These are phyloP conservation scores for Eutypella sp. DNA, from an alignment of 2,329 filamentous ascomycete genomes.

Conservation along the genomic window DNA sequence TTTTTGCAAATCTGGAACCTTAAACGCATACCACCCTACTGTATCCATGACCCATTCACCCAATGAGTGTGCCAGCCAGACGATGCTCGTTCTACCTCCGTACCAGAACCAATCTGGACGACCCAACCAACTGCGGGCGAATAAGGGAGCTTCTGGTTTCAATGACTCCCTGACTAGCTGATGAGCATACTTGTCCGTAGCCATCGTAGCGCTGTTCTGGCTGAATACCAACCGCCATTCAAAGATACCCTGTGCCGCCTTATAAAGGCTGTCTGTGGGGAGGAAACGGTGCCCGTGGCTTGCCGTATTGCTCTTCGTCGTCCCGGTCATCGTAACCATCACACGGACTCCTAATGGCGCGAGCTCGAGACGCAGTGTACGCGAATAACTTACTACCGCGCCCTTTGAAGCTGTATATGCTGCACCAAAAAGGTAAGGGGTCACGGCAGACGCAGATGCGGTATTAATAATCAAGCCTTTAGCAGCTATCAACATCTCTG, in stretches of 20 bases:
- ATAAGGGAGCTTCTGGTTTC: conserved; percentile 25
- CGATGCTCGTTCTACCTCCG: conserved; percentile 27
- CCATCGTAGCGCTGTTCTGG: conserved; percentile 42
- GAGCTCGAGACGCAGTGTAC: conserved; percentile 49
- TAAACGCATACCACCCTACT: conserved; percentile 19
- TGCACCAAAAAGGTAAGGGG: conserved; percentile 48
- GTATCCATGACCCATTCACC: conserved; percentile 35
- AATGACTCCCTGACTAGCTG: conserved; percentile 39
- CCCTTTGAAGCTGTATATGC: conserved; percentile 53
- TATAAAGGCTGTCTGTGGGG: conserved; percentile 43
- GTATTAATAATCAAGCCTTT: conserved; percentile 52
- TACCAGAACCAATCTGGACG: conserved; percentile 39
- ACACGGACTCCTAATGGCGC: conserved; percentile 51
- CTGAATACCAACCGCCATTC: conserved; percentile 41
- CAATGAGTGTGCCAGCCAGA: conserved; percentile 26
- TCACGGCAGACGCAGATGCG: conserved; percentile 45
- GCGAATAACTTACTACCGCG: conserved; percentile 48
- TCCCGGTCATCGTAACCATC: conserved; percentile 52
- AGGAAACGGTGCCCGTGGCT: conserved; percentile 35
- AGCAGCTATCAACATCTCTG: conserved; percentile 43
- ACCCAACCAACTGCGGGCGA: conserved; percentile 32
- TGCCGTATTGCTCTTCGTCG: conserved; percentile 47
- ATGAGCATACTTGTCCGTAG: conserved; percentile 38
- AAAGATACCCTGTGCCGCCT: conserved; percentile 40
- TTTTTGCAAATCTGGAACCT: neutral